Percentiles rank a stretch among this genome's conserved stretches.
Conservation (phyloP, 768 basidiomycete genomes). For the Boletales sp. region DNA sequence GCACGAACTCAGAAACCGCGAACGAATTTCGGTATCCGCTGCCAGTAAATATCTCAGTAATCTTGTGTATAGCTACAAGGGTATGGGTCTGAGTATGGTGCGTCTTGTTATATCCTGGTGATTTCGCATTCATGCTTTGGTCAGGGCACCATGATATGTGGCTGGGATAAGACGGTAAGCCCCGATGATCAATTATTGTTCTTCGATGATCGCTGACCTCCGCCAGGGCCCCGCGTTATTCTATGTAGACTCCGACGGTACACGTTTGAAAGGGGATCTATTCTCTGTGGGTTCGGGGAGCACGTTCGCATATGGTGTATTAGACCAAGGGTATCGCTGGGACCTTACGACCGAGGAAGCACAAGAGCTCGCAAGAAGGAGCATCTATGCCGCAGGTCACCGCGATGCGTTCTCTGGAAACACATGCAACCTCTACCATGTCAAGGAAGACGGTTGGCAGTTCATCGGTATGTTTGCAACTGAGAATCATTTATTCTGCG, state of each 20-base stretch:
- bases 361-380: slow-evolving; percentile 87
- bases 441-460: slow-evolving; percentile 92
- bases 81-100: slow-evolving; percentile 99
- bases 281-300: slow-evolving; percentile 99
- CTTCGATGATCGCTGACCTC: slow-evolving; percentile 9
- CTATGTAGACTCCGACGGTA: slow-evolving; percentile 97
- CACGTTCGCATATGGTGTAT: slow-evolving; percentile 98
- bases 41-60: slow-evolving; percentile 98
- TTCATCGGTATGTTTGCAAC: slow-evolving; percentile 72
- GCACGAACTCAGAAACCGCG: slow-evolving; percentile 93
- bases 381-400: slow-evolving; percentile 96
- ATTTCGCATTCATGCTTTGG: slow-evolving; percentile 1
- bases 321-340: slow-evolving; percentile 94
- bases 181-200: background rate
- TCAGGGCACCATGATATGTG: slow-evolving; percentile 99
- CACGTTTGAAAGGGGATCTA: slow-evolving; percentile 92
- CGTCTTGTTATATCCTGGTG: slow-evolving; percentile 20
- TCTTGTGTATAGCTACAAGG: slow-evolving; percentile 96
- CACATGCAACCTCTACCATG: slow-evolving; percentile 92
- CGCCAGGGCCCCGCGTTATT: slow-evolving; percentile 85
- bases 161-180: slow-evolving; percentile 96
- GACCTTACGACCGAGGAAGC: slow-evolving; percentile 92
- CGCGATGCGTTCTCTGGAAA: slow-evolving; percentile 97
- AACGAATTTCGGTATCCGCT: slow-evolving; percentile 98
- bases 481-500: slow-evolving; percentile 1